Base-by-base conservation (phyloP, 2,329 filamentous ascomycete genomes). In the Fusarium sarcochroum region DNA sequence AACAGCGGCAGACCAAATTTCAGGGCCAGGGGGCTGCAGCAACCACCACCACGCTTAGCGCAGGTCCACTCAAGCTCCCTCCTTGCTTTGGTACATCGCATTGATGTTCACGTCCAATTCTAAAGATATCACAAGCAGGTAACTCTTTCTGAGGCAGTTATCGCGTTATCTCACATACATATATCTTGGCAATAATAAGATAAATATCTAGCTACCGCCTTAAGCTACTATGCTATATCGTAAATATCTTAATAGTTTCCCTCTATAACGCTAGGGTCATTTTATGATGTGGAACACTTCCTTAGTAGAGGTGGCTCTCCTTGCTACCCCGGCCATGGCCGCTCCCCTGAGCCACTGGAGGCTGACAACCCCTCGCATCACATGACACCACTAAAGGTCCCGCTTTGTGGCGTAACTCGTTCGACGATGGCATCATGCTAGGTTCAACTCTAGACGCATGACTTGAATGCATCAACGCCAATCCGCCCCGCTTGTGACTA, bases 21-120 rank as follows among this genome's bases (percentile, higher is more conserved):
- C 54, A 70, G 10, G 21, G 61, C 57, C 52, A 68, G 54, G 54
- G 50, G 65, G 47, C 41, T 68, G 47, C 45, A 52, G 54, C 68
- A 71, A 49, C 65, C 61, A 47, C 58, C 54, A 69, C 50, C 44
- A 51, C 30, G n/a, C 46, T 64, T 63, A 58, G 59, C 45, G 51
- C 59, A 64, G 54, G 51, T 59, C 73, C 73, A 75, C 73, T 56
- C 63, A 63, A 76, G 73, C 72, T 75, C 64, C 72, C 65, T 71
- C 64, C 71, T 64, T 65, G 58, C 58, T 55, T 49, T 55, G 58
- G 21, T 48, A 58, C 35, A 37, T 53, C 44, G 37, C 46, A 47
- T 62, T 58, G 57, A 50, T 45, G 49, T 58, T 42, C 44, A 53
- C 34, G 14, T 47, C 37, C 58, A 48, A 21, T 23, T 23, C 27